Percentiles rank a stretch among this genome's conserved stretches.
Conservation (phyloP, 805 yeast species). For the Scheffersomyces lignosus region DNA sequence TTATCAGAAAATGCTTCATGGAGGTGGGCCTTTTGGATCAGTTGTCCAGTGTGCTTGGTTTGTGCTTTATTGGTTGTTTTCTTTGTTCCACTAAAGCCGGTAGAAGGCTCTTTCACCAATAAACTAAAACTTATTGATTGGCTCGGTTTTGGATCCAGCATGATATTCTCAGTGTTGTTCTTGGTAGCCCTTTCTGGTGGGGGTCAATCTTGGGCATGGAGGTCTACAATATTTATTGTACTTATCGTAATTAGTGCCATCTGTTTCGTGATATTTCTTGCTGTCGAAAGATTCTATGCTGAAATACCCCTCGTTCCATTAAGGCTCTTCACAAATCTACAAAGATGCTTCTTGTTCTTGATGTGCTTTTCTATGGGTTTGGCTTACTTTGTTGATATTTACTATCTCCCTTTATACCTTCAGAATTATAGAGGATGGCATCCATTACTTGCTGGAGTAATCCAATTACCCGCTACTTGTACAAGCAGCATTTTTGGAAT, state of each 20-base stretch:
- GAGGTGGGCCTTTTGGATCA: background rate
- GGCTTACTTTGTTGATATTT: conserved; percentile 45
- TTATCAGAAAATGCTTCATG: background rate
- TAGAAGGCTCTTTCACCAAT: conserved; percentile 25
- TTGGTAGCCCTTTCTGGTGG: conserved; percentile 62
- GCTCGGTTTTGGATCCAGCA: conserved; percentile 48
- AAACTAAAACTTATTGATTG: conserved; percentile 52
- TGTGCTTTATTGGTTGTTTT: conserved; percentile 27
- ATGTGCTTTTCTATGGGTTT: conserved; percentile 49
- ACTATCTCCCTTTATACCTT: conserved; percentile 50
- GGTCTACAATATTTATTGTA: conserved; percentile 36
- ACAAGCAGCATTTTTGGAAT: conserved; percentile 11
- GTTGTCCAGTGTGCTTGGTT: background rate
- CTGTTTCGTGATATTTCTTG: conserved; percentile 41
- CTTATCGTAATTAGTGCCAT: conserved; percentile 37
- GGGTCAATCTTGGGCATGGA: conserved; percentile 59
- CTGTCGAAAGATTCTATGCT: conserved; percentile 51
- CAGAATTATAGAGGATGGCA: background rate
- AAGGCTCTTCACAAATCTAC: conserved; percentile 35
- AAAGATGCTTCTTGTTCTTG: conserved; percentile 30
- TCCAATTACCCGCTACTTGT: background rate
- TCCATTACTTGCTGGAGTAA: background rate
- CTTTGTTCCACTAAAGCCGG: conserved; percentile 21
- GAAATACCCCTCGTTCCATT: conserved; percentile 57
- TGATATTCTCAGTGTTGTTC: conserved; percentile 49